Evolutionary conservation across 2,329 filamentous ascomycete species (phyloP).

Genomic region (Trichoderma cornu-damae): DNA sequence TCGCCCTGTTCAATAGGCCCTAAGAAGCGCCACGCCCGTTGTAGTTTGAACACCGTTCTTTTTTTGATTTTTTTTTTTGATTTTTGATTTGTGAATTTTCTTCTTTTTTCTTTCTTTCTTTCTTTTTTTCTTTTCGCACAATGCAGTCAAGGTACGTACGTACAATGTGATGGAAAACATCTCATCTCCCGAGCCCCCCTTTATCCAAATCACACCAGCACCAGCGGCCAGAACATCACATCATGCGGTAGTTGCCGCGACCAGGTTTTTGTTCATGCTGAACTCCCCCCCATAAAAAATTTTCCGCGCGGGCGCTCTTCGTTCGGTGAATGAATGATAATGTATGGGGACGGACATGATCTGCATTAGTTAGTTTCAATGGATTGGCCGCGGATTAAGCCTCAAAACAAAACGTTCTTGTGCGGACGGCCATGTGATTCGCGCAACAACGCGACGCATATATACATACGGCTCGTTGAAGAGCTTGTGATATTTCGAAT

Average conservation of each 20-base stretch:
- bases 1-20: not conserved
- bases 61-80: too few species aligned
- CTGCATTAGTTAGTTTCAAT: not conserved
- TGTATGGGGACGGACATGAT: not conserved
- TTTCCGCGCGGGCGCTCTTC: not conserved
- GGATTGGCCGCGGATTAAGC: not conserved
- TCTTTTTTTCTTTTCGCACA: too few species aligned
- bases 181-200: too few species aligned
- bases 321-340: slow-evolving; percentile 1
- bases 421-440: not conserved
- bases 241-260: not conserved
- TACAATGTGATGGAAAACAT: not conserved
- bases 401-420: not conserved
- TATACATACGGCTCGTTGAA: too few species aligned
- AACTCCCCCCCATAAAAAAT: not conserved
- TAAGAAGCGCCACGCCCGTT: slow-evolving; percentile 5
- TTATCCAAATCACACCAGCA: not conserved
- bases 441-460: too few species aligned
- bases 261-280: not conserved
- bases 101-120: not conserved
- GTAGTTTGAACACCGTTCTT: not conserved
- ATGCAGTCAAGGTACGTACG: not conserved
- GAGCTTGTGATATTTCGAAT: too few species aligned
- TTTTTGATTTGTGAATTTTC: not conserved
- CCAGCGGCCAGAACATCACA: not conserved